phyloP scores from a whole-genome alignment of 2,329 filamentous ascomycete genomes.

The Neonectria faginata region DNA sequence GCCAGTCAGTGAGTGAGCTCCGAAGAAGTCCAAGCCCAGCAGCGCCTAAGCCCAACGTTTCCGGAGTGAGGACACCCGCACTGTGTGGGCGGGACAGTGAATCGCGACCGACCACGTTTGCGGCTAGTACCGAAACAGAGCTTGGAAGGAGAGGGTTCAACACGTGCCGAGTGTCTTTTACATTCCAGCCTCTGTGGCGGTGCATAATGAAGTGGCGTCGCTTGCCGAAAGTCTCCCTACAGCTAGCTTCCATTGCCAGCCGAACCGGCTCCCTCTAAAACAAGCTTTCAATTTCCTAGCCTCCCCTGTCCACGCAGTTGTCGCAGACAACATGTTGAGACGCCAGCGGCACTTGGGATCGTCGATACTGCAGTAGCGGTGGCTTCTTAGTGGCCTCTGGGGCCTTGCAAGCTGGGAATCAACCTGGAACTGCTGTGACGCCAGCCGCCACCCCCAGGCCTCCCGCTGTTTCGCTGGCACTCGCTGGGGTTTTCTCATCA shows the following conservation, averaged over 20 bases:
- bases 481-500: not conserved
- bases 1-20: conserved; percentile 27
- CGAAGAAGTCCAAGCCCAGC: conserved; percentile 33
- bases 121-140: conserved; percentile 18
- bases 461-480: conserved; percentile 6
- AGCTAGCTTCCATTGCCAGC: not conserved
- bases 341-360: conserved; percentile 15
- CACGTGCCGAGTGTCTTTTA: not conserved
- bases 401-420: not conserved
- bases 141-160: conserved; percentile 23
- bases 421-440: conserved; percentile 9
- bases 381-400: conserved; percentile 12
- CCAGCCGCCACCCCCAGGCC: conserved; percentile 24
- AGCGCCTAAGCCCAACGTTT: conserved; percentile 24
- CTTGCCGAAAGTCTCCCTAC: not conserved
- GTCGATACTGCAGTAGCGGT: conserved; percentile 21
- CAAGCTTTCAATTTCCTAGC: conserved; percentile 19
- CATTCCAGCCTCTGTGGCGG: conserved; percentile 33
- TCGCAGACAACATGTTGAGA: conserved; percentile 2
- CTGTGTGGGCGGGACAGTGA: conserved; percentile 26
- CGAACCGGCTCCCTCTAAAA: conserved; percentile 7
- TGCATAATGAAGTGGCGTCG: conserved; percentile 21
- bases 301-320: not conserved
- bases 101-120: conserved; percentile 27
- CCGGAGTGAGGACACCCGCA: conserved; percentile 22